These are phyloP conservation scores for Boletus vinaceobasis DNA, from an alignment of 768 basidiomycete species.

Conservation along the genomic window DNA sequence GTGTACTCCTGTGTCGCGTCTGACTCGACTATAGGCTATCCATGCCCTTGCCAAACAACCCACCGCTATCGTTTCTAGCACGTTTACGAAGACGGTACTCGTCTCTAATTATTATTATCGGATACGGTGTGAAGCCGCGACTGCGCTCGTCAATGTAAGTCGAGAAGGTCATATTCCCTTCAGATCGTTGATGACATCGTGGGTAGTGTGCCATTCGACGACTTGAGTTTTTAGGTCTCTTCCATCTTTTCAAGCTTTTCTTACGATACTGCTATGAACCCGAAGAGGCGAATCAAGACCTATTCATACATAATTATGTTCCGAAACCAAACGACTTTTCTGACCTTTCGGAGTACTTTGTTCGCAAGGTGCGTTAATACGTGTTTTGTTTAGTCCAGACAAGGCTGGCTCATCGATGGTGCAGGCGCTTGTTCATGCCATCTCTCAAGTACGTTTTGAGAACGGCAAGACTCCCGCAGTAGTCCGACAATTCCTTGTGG, in stretches of 20 bases:
- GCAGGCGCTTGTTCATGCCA: constrained; percentile 75
- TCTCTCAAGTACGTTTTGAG: constrained; percentile 83
- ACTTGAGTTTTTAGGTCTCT: constrained; percentile 86
- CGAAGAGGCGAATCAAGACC: constrained; percentile 73
- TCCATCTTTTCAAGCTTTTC: constrained; percentile 95
- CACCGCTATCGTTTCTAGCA: constrained; percentile 83
- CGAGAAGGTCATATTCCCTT: not conserved
- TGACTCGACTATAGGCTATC: constrained; percentile 67
- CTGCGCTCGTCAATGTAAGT: constrained; percentile 77
- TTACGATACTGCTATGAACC: constrained; percentile 88
- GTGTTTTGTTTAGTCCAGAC: not conserved
- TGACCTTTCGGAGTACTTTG: constrained; percentile 89
- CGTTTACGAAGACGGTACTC: constrained; percentile 87
- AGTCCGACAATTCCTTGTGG: constrained; percentile 84
- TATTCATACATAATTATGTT: constrained; percentile 86
- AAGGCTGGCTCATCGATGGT: constrained; percentile 10
- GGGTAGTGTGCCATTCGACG: constrained; percentile 77
- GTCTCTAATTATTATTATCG: constrained; percentile 96
- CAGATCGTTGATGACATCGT: constrained; percentile 10
- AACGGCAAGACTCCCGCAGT: constrained; percentile 83
- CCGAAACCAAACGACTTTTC: constrained; percentile 94
- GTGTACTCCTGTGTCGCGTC: not conserved
- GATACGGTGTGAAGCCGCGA: constrained; percentile 91
- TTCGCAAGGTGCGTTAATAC: constrained; percentile 67
- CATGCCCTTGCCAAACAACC: constrained; percentile 79